Conservation (phyloP, 208 protist species). For the Tritrichomonas musculus region DNA sequence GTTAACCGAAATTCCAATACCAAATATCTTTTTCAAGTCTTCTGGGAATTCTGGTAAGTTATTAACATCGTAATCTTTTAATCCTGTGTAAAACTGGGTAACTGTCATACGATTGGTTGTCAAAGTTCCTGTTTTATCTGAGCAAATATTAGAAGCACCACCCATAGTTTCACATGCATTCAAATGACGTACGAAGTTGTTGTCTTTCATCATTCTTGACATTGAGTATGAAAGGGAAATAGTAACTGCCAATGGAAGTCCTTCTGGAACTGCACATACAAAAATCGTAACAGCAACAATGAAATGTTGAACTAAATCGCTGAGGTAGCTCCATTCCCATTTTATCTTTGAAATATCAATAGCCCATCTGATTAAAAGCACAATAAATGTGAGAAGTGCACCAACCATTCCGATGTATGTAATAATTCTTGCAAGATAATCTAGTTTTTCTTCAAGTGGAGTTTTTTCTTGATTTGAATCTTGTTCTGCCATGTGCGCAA, state of each 20-base stretch:
- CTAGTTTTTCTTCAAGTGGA: constrained; percentile 38
- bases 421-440: constrained; percentile 5
- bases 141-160: constrained; percentile 50
- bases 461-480: background rate
- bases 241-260: constrained; percentile 82
- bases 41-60: background rate
- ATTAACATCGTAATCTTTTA: background rate
- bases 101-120: constrained; percentile 43
- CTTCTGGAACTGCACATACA: constrained; percentile 91
- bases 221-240: constrained; percentile 48
- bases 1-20: background rate
- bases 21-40: background rate
- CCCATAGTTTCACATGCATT: constrained; percentile 54
- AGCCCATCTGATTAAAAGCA: background rate
- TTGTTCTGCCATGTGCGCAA: background rate
- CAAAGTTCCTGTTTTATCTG: constrained; percentile 57
- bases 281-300: constrained; percentile 47
- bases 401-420: constrained; percentile 34
- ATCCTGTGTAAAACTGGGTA: background rate
- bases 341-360: background rate
- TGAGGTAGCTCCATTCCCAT: background rate
- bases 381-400: constrained; percentile 38
- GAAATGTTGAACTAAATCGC: constrained; percentile 43
- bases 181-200: constrained; percentile 34
- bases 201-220: constrained; percentile 32